Percentiles rank a stretch among this genome's conserved stretches.
phyloP scores from a whole-genome alignment of 208 protist genomes.

The Wallacemonas sp. region DNA sequence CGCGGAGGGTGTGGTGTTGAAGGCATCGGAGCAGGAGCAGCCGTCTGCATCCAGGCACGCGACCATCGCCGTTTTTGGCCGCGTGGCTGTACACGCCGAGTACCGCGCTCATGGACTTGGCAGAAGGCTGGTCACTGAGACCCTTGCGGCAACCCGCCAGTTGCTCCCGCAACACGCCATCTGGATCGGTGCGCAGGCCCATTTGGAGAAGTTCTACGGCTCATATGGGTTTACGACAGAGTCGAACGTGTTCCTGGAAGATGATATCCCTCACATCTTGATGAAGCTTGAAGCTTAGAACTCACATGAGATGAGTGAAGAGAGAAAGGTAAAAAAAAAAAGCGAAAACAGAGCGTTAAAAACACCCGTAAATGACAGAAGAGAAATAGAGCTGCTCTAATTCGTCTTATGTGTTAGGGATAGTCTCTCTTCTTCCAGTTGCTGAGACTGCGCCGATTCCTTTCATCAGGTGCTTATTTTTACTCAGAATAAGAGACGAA shows the following conservation, averaged over 20 bases:
- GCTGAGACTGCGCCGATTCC: too few species aligned
- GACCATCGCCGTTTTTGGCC: not conserved
- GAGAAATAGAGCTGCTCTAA: too few species aligned
- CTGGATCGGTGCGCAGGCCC: constrained; percentile 10
- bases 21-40: too few species aligned
- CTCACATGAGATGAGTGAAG: not conserved
- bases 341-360: too few species aligned
- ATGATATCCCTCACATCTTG: constrained; percentile 3
- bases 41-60: too few species aligned
- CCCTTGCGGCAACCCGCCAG: not conserved
- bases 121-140: not conserved
- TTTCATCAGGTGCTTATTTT: too few species aligned
- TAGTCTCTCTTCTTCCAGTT: too few species aligned
- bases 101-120: not conserved
- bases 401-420: too few species aligned
- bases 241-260: constrained; percentile 4
- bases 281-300: not conserved
- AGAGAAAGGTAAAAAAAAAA: too few species aligned
- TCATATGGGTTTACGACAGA: not conserved
- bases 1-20: not conserved
- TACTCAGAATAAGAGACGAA: too few species aligned
- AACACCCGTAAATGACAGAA: too few species aligned
- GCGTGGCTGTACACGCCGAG: not conserved
- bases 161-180: not conserved
- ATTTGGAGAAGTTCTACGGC: constrained; percentile 10